Conservation (phyloP, 805 yeast genomes). For the Candida incommunis region DNA sequence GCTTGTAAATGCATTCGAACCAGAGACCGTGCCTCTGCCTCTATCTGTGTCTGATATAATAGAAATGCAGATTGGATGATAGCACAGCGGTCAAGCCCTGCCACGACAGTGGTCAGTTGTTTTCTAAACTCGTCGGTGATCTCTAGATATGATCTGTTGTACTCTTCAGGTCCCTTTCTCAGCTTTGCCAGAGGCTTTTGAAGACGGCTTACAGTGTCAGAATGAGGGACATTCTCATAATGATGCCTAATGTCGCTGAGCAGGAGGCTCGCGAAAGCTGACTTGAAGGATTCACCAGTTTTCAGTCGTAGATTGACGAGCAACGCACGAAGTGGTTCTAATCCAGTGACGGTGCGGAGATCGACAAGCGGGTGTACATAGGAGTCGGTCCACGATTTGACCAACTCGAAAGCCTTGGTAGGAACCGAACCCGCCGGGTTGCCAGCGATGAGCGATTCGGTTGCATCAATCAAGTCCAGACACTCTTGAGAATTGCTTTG, state of each 20-base stretch:
- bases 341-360: constrained; percentile 34
- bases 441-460: constrained; percentile 35
- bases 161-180: background rate
- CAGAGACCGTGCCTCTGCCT: constrained; percentile 56
- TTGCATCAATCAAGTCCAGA: constrained; percentile 40
- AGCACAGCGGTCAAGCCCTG: constrained; percentile 47
- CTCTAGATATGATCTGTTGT: constrained; percentile 25
- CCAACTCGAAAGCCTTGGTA: background rate
- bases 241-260: constrained; percentile 49
- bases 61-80: constrained; percentile 47
- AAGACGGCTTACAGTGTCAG: constrained; percentile 40
- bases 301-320: constrained; percentile 42
- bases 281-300: constrained; percentile 55
- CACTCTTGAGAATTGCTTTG: constrained; percentile 35
- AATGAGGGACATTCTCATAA: constrained; percentile 32
- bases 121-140: constrained; percentile 28
- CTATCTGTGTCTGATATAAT: constrained; percentile 52
- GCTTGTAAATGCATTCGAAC: constrained; percentile 45
- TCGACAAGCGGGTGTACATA: constrained; percentile 24
- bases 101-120: constrained; percentile 32
- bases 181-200: constrained; percentile 14
- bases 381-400: background rate
- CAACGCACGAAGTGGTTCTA: constrained; percentile 35
- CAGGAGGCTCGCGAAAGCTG: constrained; percentile 40
- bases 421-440: background rate